A percentile compares a stretch with the other conserved stretches of the same genome.
These are phyloP conservation scores for Neurospora crassa DNA, from an alignment of 2,329 filamentous ascomycete genomes.

Conservation along the genomic window DNA sequence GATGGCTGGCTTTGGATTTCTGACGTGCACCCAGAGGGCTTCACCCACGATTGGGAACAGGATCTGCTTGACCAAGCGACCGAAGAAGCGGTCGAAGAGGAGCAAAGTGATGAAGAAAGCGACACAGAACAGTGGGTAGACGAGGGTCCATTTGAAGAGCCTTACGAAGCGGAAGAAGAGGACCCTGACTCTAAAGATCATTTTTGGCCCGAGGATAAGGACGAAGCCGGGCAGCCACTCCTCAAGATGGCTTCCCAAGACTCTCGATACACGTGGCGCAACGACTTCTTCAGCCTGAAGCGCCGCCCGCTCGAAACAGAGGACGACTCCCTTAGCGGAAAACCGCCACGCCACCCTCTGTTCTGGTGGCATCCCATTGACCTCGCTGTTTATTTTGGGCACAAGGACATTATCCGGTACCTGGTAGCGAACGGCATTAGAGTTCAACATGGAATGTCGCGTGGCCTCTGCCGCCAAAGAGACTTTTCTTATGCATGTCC, in stretches of 20 bases:
- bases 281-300: neutral
- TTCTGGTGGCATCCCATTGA: constrained; percentile 6
- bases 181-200: neutral
- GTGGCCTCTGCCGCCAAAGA: neutral
- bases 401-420: neutral
- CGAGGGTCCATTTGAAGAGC: neutral
- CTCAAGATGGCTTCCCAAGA: neutral
- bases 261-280: neutral
- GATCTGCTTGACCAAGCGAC: neutral
- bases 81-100: neutral
- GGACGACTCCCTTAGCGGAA: neutral
- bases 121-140: neutral
- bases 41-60: neutral
- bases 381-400: constrained; percentile 1
- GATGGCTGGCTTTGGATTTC: neutral
- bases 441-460: neutral
- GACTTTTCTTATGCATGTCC: neutral
- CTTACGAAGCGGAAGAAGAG: neutral
- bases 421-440: neutral
- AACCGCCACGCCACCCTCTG: neutral
- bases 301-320: neutral
- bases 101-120: neutral
- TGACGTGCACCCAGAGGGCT: neutral
- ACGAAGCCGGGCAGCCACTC: neutral
- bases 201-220: neutral